A percentile compares a stretch with the other conserved stretches of the same genome.
phyloP scores from a whole-genome alignment of 192 early-diverging fungal species.

The Coemansia sp. region DNA sequence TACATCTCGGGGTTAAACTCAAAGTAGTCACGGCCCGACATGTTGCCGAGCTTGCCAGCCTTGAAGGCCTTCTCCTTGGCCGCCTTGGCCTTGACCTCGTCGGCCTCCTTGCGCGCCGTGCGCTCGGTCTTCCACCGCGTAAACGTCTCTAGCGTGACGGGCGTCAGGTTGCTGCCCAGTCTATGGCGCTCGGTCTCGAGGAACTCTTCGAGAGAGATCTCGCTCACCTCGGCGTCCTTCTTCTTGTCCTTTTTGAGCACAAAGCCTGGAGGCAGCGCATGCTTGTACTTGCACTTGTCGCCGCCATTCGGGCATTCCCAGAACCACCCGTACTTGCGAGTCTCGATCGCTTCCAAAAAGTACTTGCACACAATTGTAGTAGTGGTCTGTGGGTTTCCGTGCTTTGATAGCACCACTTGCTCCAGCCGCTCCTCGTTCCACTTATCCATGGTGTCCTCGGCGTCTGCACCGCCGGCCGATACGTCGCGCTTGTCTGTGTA shows the following conservation, averaged over 20 bases:
- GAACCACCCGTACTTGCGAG: constrained; percentile 97
- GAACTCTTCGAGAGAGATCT: constrained; percentile 96
- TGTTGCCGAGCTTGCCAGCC: constrained; percentile 85
- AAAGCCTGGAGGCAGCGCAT: constrained; percentile 95
- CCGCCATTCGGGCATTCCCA: constrained; percentile 99
- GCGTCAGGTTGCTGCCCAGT: constrained; percentile 86
- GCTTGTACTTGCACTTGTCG: constrained; percentile 90
- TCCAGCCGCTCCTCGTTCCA: constrained; percentile 95
- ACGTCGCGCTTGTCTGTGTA: constrained; percentile 81
- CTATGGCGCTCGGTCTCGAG: constrained; percentile 97
- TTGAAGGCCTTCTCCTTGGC: constrained; percentile 79
- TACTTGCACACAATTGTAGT: constrained; percentile 98
- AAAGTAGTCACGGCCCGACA: constrained; percentile 97
- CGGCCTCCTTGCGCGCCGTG: constrained; percentile 64
- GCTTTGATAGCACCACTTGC: constrained; percentile 79
- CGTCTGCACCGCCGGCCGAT: constrained; percentile 13
- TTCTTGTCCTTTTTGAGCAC: constrained; percentile 91
- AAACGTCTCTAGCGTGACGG: constrained; percentile 92
- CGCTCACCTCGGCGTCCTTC: constrained; percentile 68
- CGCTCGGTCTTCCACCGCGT: constrained; percentile 91
- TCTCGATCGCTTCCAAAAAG: constrained; percentile 96
- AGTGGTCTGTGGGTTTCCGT: constrained; percentile 77
- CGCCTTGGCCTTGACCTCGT: constrained; percentile 62
- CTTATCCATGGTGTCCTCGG: constrained; percentile 87
- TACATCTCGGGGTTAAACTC: constrained; percentile 94